phyloP scores from a whole-genome alignment of 2,329 filamentous ascomycete genomes.

The Microsporum audouinii region DNA sequence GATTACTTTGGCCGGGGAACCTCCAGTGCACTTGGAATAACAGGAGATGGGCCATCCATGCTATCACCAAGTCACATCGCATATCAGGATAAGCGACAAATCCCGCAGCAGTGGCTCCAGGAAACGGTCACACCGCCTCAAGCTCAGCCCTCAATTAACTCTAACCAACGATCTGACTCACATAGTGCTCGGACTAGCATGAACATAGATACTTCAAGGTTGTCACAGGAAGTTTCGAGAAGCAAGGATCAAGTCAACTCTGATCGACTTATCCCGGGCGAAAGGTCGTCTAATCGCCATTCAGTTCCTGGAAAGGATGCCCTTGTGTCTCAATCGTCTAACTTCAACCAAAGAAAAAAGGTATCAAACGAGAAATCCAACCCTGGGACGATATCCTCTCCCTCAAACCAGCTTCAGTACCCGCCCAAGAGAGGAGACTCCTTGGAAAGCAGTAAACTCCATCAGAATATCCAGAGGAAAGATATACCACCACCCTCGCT shows the following conservation, averaged over 20 bases:
- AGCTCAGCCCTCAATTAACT: neutral
- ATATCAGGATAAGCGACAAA: slow-evolving; percentile 73
- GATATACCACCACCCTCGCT: slow-evolving; percentile 38
- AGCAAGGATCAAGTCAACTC: neutral
- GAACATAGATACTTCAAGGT: neutral
- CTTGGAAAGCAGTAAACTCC: slow-evolving; percentile 36
- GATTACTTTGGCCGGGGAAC: slow-evolving; percentile 46
- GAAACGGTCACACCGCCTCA: slow-evolving; percentile 15
- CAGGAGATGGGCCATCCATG: slow-evolving; percentile 1
- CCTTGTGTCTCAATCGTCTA: neutral
- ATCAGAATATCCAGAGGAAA: slow-evolving; percentile 51
- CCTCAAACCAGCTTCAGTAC: slow-evolving; percentile 22
- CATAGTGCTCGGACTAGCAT: neutral
- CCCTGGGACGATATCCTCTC: neutral
- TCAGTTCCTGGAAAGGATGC: slow-evolving; percentile 13
- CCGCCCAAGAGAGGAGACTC: slow-evolving; percentile 51
- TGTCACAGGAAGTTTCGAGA: neutral
- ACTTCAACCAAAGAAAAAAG: neutral
- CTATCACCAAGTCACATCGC: slow-evolving; percentile 56
- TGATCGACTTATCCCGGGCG: neutral
- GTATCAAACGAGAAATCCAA: neutral
- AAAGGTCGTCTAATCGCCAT: slow-evolving; percentile 17
- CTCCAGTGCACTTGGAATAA: neutral
- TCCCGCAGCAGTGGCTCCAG: slow-evolving; percentile 27
- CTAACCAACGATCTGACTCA: neutral